phyloP scores from a whole-genome alignment of 1,284 basidiomycete species.

The Cutaneotrichosporon daszewskae region DNA sequence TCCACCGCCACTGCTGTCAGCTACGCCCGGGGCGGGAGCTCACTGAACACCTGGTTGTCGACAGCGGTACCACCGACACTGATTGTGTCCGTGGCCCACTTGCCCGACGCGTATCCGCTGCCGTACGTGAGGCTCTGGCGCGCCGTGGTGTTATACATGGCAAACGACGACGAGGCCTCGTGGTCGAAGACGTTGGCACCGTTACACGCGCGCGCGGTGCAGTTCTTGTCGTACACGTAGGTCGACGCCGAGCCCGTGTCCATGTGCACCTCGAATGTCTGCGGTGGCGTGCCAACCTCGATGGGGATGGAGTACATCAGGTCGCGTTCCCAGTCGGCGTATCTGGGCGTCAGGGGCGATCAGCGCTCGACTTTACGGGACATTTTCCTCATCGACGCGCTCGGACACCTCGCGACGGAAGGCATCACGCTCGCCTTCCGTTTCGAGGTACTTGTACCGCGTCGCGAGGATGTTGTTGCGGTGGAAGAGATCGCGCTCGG shows the following conservation, averaged over 20 bases:
- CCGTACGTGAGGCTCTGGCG: conserved; percentile 76
- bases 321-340: conserved; percentile 4
- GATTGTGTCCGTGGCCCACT: conserved; percentile 64
- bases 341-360: conserved; percentile 9
- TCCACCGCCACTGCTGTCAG: neutral
- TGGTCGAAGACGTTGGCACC: conserved; percentile 30
- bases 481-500: neutral
- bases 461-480: neutral
- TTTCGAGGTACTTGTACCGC: neutral
- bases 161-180: conserved; percentile 28
- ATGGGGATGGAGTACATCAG: conserved; percentile 38
- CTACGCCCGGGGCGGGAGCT: conserved; percentile 17
- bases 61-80: conserved; percentile 75
- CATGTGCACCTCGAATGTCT: conserved; percentile 50
- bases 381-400: neutral
- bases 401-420: no score
- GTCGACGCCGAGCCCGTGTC: conserved; percentile 53
- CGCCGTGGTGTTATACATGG: conserved; percentile 11
- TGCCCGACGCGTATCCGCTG: conserved; percentile 66
- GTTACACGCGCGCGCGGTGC: conserved; percentile 27
- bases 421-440: no score
- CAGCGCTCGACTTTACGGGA: neutral
- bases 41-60: conserved; percentile 60
- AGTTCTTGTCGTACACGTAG: conserved; percentile 33
- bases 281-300: conserved; percentile 46